Evolutionary conservation across 2,329 filamentous ascomycete species (phyloP).

Genomic region (Neonectria magnoliae): DNA sequence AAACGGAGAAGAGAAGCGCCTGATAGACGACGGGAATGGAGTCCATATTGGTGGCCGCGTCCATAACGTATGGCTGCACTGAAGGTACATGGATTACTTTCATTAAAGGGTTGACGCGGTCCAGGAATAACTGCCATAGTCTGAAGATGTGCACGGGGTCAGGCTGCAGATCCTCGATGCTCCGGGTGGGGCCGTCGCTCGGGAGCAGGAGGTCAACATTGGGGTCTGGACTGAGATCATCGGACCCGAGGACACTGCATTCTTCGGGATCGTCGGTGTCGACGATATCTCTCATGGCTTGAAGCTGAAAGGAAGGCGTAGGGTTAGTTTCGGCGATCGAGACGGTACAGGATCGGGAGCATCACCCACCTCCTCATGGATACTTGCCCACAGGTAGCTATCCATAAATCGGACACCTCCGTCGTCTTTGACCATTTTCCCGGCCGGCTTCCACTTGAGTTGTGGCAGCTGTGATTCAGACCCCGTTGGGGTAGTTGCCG

Average conservation of each 20-base stretch:
- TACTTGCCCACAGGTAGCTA: constrained; percentile 62
- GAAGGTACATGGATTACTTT: constrained; percentile 79
- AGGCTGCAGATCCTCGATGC: constrained; percentile 67
- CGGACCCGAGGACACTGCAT: constrained; percentile 58
- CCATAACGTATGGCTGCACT: constrained; percentile 71
- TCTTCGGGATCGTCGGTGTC: constrained; percentile 61
- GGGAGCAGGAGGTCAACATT: constrained; percentile 61
- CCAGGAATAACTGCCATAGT: constrained; percentile 79
- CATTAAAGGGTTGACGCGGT: constrained; percentile 78
- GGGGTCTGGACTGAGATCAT: constrained; percentile 61
- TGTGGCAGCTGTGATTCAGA: constrained; percentile 44
- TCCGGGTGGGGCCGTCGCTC: constrained; percentile 52
- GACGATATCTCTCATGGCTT: constrained; percentile 68
- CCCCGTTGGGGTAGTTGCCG: constrained; percentile 40
- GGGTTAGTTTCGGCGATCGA: constrained; percentile 58
- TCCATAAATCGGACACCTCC: constrained; percentile 67
- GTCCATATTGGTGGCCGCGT: constrained; percentile 66
- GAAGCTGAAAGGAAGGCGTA: constrained; percentile 52
- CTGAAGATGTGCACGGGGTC: constrained; percentile 72
- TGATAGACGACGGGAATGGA: constrained; percentile 67
- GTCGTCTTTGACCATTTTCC: constrained; percentile 66
- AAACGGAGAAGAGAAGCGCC: constrained; percentile 72
- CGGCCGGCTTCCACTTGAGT: constrained; percentile 55
- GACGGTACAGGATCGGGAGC: not conserved
- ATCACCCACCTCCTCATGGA: constrained; percentile 64